Base-by-base conservation (phyloP, 768 basidiomycete genomes). In the Xerocomellus amylosporus region DNA sequence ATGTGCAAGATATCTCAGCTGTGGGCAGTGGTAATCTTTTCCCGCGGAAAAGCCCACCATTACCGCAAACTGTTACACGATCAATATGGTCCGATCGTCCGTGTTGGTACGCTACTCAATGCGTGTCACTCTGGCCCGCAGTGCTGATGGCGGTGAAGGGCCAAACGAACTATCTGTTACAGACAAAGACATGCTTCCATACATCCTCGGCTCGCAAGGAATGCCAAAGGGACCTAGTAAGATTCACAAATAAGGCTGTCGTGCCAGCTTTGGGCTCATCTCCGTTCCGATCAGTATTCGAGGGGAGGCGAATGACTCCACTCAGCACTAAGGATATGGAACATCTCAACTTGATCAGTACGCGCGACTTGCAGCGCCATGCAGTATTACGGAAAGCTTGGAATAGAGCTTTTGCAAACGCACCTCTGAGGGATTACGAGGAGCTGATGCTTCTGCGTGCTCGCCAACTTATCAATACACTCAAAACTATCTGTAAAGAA, bases 161-260 rank as follows among this genome's bases (percentile, higher is more conserved):
- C 75, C 75, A 33, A 74, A 75, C 33, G 74, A 75, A 50, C 51
- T 75, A 8, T 74, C 74, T 30, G 52, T 75, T 20, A 57, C 51
- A 8, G 63, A 66, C 26, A 66, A 53, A 51, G 59, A 55, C 39
- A 58, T 51, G 53, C 46, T 57, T 48, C 70, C 45, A 49, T 63
- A 40, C 56, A 68, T 53, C 49, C 63, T 56, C 49, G 73, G 60
- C 40, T 64, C 64, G 12, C 60, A 66, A 46, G 64, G 61, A 49
- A 63, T 64, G 54, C 63, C 73, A 55, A 69, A 64, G 49, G 68
- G 66, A 40, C 66, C 67, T 28, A 30, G 61, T 56, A 62, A 71
- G 61, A 58, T 50, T 52, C 46, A 54, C 51, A 31, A 30, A 33
- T n/a, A 31, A 36, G 34, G 14, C 7, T 6, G 8, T n/a, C 20